These are phyloP conservation scores for Gloeostereum incarnatum DNA, from an alignment of 768 basidiomycete species.

Conservation along the genomic window DNA sequence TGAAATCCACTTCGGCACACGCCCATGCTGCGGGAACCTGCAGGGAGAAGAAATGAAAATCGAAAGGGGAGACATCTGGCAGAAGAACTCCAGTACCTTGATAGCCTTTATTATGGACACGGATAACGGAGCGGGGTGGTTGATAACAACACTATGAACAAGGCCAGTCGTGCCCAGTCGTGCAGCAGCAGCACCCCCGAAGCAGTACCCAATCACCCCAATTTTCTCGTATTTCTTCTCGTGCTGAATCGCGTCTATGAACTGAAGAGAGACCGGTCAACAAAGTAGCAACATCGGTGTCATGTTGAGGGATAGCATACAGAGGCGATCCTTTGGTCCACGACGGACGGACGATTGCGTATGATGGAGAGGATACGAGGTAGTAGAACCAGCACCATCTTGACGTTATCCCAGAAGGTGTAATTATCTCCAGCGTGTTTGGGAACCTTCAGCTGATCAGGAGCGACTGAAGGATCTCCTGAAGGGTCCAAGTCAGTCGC, in stretches of 20 bases:
- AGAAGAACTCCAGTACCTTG: slow-evolving; percentile 13
- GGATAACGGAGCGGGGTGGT: slow-evolving; percentile 28
- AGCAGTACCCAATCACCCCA: slow-evolving; percentile 39
- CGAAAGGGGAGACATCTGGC: background rate
- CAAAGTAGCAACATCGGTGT: background rate
- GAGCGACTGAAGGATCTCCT: slow-evolving; percentile 21
- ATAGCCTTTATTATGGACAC: slow-evolving; percentile 25
- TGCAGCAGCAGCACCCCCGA: slow-evolving; percentile 27
- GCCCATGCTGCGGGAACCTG: slow-evolving; percentile 13
- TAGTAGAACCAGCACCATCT: slow-evolving; percentile 14
- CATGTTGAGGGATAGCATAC: slow-evolving; percentile 13
- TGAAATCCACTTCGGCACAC: slow-evolving; percentile 24
- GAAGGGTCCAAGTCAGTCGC: background rate
- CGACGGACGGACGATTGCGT: slow-evolving; percentile 21
- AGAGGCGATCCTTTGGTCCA: slow-evolving; percentile 19
- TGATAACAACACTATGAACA: slow-evolving; percentile 29
- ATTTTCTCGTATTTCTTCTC: slow-evolving; percentile 32
- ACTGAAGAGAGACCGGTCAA: slow-evolving; percentile 14
- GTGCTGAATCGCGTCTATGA: slow-evolving; percentile 24
- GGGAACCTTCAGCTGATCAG: slow-evolving; percentile 16
- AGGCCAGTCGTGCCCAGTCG: slow-evolving; percentile 25
- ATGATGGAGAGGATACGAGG: slow-evolving; percentile 19
- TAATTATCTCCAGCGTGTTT: slow-evolving; percentile 22
- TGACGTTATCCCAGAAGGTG: slow-evolving; percentile 17
- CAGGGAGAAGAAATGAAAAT: background rate